A percentile compares a stretch with the other conserved stretches of the same genome.
These are phyloP conservation scores for Candida khao-thaluensis DNA, from an alignment of 805 yeast species.

Conservation along the genomic window DNA sequence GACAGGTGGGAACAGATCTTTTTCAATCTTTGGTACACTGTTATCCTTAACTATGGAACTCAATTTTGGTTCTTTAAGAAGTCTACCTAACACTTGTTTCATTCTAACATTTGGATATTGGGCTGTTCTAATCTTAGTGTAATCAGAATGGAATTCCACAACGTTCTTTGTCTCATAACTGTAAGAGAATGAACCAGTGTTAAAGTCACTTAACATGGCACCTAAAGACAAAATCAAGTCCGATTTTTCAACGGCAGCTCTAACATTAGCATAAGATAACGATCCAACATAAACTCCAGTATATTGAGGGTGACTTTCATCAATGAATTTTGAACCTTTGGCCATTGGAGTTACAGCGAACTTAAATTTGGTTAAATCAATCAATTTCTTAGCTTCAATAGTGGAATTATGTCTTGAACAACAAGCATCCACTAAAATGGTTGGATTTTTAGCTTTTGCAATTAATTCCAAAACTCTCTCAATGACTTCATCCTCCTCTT, in stretches of 20 bases:
- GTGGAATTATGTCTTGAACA: slow-evolving; percentile 73
- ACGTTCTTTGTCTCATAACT: slow-evolving; percentile 71
- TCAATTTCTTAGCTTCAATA: slow-evolving; percentile 60
- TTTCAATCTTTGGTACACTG: slow-evolving; percentile 15
- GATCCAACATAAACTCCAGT: slow-evolving; percentile 87
- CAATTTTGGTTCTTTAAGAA: slow-evolving; percentile 17
- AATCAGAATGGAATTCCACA: slow-evolving; percentile 76
- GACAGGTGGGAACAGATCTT: slow-evolving; percentile 16
- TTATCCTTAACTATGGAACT: slow-evolving; percentile 12
- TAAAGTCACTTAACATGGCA: slow-evolving; percentile 82
- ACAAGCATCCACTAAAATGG: slow-evolving; percentile 84
- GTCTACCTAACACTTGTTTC: slow-evolving; percentile 43
- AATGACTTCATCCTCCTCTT: slow-evolving; percentile 39
- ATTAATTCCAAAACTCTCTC: slow-evolving; percentile 49
- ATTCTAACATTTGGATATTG: slow-evolving; percentile 71
- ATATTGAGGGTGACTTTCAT: slow-evolving; percentile 69
- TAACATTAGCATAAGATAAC: slow-evolving; percentile 44
- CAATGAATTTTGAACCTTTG: slow-evolving; percentile 59
- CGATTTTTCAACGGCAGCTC: slow-evolving; percentile 21
- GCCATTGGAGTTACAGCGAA: slow-evolving; percentile 90
- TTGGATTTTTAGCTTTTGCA: slow-evolving; percentile 60
- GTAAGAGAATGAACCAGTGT: slow-evolving; percentile 84
- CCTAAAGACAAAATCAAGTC: slow-evolving; percentile 80
- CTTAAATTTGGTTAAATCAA: slow-evolving; percentile 71
- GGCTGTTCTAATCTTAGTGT: slow-evolving; percentile 68